Evolutionary conservation across 2,329 filamentous ascomycete species (phyloP), one percentile per base, ranked within the genome.

Genomic region (Arthrobotrys megalospora): DNA sequence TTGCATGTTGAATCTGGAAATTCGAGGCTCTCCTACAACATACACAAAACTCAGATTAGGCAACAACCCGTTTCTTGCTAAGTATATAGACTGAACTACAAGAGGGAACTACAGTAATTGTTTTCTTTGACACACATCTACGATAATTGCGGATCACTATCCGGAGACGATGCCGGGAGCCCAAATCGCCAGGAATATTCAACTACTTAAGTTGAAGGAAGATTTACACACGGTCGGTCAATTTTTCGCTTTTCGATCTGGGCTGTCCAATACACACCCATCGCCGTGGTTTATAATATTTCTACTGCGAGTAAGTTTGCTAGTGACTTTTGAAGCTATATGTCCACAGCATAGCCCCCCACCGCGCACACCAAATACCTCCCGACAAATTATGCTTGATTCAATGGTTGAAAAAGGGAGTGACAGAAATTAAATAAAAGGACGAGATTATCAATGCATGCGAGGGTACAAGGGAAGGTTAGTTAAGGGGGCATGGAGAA

Each of bases 361-460:
- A 28, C 36, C 36, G 8, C 36, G 8, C 32, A 58, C 55, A 60
- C 19, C 10, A 43, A 16, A 60, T 43, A 11, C 36, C 36, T 41
- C 55, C 36, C 4, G 21, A 36, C 32, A 58, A 38, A 38, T 58
- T 36, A 38, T 58, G 32, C n/a, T 38, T 21, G 24, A 24, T 43
- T 16, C 19, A 43, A 60, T 10, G 8, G 19, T n/a, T 7, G 36
- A 28, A 60, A 43, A 16, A 45, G 12, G 10, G 55, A 60, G 55
- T 24, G 36, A 60, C 19, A 41, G 34, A 16, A 43, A 43, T 28
- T 6, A 3, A 60, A 43, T 6, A 58, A 24, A 60, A 36, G 4
- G 11, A 24, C 19, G 36, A 60, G 16, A 60, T 41, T 41, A 60
- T 60, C 34, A 60, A 60, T 60, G 55, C 55, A 60, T 43, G 55